phyloP scores from a whole-genome alignment of 345 rosid species.

The Arabis alpina region DNA sequence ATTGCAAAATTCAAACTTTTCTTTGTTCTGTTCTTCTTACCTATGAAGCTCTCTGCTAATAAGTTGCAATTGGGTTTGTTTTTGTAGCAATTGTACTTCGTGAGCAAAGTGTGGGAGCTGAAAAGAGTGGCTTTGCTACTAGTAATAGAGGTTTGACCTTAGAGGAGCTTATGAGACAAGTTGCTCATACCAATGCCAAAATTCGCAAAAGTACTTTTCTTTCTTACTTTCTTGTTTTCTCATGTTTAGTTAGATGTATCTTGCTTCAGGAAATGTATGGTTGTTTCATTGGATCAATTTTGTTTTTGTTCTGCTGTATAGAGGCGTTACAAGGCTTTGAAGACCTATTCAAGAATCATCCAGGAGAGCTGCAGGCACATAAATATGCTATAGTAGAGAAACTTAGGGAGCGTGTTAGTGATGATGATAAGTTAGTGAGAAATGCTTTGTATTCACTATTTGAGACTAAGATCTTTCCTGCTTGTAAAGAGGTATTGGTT shows the following conservation, averaged over 20 bases:
- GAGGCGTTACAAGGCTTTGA: conserved; percentile 78
- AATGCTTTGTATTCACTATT: conserved; percentile 65
- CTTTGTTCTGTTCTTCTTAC: neutral
- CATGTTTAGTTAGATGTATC: conserved; percentile 1
- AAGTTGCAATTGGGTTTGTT: neutral
- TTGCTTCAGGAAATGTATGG: neutral
- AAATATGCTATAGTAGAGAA: conserved; percentile 64
- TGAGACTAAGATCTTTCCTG: conserved; percentile 63
- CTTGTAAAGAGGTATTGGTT: conserved; percentile 67
- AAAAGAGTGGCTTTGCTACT: conserved; percentile 78
- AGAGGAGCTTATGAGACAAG: conserved; percentile 79
- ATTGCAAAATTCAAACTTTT: neutral
- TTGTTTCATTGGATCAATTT: conserved; percentile 20
- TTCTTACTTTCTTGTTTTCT: too few species aligned
- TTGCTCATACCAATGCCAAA: conserved; percentile 84
- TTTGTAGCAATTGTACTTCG: conserved; percentile 79
- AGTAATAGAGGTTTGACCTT: conserved; percentile 91
- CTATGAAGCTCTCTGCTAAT: conserved; percentile 6
- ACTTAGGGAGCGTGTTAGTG: conserved; percentile 70
- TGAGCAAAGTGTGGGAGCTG: conserved; percentile 83
- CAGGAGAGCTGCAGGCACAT: conserved; percentile 64
- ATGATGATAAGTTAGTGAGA: conserved; percentile 68
- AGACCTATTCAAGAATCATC: conserved; percentile 69
- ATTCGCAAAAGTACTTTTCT: conserved; percentile 64
- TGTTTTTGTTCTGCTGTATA: conserved; percentile 43